Base-by-base conservation (phyloP, 768 basidiomycete genomes). In the Boletellus emodensis region DNA sequence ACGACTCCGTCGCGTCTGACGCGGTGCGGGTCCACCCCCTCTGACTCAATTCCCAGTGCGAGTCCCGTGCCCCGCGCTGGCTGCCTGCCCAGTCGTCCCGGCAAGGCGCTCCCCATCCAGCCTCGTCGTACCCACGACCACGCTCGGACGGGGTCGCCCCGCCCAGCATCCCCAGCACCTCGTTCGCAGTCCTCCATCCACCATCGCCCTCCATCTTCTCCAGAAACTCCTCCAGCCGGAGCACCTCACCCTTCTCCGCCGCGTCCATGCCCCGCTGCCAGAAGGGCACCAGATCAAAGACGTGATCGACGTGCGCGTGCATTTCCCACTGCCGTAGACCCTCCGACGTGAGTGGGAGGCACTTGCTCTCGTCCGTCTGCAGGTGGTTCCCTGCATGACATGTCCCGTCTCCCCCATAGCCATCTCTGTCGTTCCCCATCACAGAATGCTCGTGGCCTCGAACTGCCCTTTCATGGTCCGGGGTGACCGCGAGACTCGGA, bases 211-310 rank as follows among this genome's bases (percentile, higher is more conserved):
- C 71, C 61, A 77, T 63, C 50, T 62, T 59, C 40, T 76, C 71
- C 22, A 78, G 63, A 56, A 80, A 80, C 6, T 73, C 69, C 53
- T 76, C 77, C 63, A 79, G 52, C 22, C 63, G 68, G 30, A 72
- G 61, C 39, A 72, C 67, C 37, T 75, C 69, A 4, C 75, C 78
- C 14, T 68, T 67, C 65, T 73, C 70, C 18, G 76, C 80, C 2
- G 76, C 78, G 41, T 72, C 66, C 6, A 82, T 66, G 0, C 74
- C 77, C 12, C 71, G 63, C 39, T 71, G 69, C 81, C 81, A 83
- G 61, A 80, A 82, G 3, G 75, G 75, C 32, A 83, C 72, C 55
- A 79, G 56, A 58, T 80, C 78, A 34, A 66, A 64, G 20, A 79
- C 71, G 11, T 75, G 69, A 52, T 80, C 78, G n/a, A 79, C 71